Evolutionary conservation across 352 stramenopile species (phyloP).

Genomic region (Globisporangium sylvaticum): DNA sequence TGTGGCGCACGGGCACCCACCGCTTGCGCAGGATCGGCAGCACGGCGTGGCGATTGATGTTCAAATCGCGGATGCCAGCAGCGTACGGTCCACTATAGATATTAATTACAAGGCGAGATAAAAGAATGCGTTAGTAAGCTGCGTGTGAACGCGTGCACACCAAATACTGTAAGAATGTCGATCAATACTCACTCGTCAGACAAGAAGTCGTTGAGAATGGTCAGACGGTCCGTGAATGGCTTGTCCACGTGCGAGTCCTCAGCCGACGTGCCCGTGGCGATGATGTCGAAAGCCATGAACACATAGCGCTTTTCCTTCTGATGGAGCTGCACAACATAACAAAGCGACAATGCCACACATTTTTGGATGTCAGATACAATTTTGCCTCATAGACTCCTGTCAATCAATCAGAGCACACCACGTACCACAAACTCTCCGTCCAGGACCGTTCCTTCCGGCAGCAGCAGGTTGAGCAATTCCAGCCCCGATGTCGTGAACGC

Average conservation of each 20-base stretch:
- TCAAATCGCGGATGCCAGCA: conserved; percentile 53
- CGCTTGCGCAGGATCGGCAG: conserved; percentile 80
- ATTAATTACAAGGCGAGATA: background rate
- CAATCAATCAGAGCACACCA: conserved; percentile 7
- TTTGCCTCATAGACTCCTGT: background rate
- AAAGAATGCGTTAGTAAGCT: background rate
- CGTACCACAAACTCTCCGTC: conserved; percentile 87
- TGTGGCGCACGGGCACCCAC: conserved; percentile 77
- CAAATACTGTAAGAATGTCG: background rate
- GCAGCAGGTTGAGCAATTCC: conserved; percentile 70
- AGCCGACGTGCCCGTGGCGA: conserved; percentile 65
- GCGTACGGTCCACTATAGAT: conserved; percentile 60
- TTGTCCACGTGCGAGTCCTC: conserved; percentile 78
- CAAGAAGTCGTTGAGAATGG: conserved; percentile 80
- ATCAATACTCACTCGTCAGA: conserved; percentile 66
- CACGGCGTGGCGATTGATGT: conserved; percentile 64
- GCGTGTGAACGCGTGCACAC: background rate
- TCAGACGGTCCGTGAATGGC: conserved; percentile 71
- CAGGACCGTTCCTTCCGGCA: conserved; percentile 85
- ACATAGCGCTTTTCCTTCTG: conserved; percentile 80
- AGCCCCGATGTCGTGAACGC: conserved; percentile 76
- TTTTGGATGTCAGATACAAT: background rate
- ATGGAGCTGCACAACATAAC: conserved; percentile 47
- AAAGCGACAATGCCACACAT: background rate
- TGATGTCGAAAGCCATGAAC: conserved; percentile 91